phyloP scores from a whole-genome alignment of 768 basidiomycete species.

The Leucogyrophana mollusca region DNA sequence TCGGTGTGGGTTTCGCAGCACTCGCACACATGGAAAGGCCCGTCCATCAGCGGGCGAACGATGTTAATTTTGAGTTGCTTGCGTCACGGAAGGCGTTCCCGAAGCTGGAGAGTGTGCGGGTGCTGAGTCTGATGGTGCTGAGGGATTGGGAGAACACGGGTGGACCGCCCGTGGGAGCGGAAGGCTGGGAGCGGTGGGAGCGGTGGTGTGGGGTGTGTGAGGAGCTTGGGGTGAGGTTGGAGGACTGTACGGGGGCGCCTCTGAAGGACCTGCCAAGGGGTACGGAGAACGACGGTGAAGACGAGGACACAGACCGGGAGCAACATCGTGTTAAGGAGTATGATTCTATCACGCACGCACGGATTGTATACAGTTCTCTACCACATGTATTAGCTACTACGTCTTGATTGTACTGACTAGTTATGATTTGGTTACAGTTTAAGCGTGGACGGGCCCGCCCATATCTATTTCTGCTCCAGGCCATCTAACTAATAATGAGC shows the following conservation, averaged over 20 bases:
- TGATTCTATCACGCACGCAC: no score
- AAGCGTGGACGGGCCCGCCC: no score
- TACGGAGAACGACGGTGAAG: conserved; percentile 30
- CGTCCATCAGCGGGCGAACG: conserved; percentile 58
- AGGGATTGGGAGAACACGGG: conserved; percentile 54
- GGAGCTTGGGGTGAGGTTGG: conserved; percentile 52
- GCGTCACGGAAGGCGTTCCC: conserved; percentile 59
- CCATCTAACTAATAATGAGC: no score
- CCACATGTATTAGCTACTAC: no score
- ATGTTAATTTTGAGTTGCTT: conserved; percentile 57
- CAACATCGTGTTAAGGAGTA: no score
- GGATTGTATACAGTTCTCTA: no score
- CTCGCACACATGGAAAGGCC: conserved; percentile 39
- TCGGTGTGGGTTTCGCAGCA: conserved; percentile 51
- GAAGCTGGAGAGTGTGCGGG: conserved; percentile 54
- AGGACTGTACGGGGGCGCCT: conserved; percentile 72
- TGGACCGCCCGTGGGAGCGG: conserved; percentile 46
- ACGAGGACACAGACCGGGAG: no score
- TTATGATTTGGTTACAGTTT: no score
- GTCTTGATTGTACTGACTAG: no score
- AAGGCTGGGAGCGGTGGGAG: conserved; percentile 56
- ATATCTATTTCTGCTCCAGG: no score
- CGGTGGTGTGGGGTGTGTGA: conserved; percentile 63
- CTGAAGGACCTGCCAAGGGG: conserved; percentile 45
- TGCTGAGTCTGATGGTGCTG: conserved; percentile 54